phyloP scores from a whole-genome alignment of 495 filamentous ascomycete genomes.

The Trichocladium uniseriatum region DNA sequence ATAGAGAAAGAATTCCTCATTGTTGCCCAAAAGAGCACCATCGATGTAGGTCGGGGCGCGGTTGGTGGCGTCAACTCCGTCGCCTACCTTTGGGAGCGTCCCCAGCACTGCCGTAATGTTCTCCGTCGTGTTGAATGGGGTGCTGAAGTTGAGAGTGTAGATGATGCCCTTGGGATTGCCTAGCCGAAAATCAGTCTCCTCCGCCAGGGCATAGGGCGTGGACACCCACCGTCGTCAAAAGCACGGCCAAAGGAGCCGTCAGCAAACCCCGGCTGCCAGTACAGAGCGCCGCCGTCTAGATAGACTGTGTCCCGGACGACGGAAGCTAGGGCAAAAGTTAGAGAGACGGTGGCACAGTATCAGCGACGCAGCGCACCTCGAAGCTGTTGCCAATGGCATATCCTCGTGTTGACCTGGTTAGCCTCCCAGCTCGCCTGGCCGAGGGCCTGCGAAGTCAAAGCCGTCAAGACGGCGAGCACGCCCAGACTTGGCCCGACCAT shows the following conservation, averaged over 20 bases:
- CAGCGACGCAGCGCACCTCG: constrained; percentile 36
- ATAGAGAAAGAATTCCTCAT: constrained; percentile 49
- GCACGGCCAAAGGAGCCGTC: constrained; percentile 24
- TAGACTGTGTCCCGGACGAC: constrained; percentile 58
- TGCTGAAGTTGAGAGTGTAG: constrained; percentile 50
- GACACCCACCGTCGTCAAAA: constrained; percentile 29
- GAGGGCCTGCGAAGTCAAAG: constrained; percentile 17
- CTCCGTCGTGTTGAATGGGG: constrained; percentile 44
- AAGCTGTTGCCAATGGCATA: constrained; percentile 48
- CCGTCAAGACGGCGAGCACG: constrained; percentile 17
- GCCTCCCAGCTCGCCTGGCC: constrained; percentile 31
- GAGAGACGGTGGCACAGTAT: not conserved
- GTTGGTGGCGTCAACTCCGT: constrained; percentile 42
- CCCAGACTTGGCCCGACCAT: constrained; percentile 13
- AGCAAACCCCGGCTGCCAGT: constrained; percentile 36
- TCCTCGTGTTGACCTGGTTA: constrained; percentile 42
- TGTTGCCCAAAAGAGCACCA: constrained; percentile 58
- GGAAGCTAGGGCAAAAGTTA: constrained; percentile 39
- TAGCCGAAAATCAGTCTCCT: constrained; percentile 11
- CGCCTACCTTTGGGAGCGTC: constrained; percentile 34
- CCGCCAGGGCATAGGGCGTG: not conserved
- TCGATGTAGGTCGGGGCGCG: constrained; percentile 51
- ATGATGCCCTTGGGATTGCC: constrained; percentile 40
- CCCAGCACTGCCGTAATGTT: constrained; percentile 46
- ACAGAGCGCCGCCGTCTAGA: constrained; percentile 54